phyloP scores from a whole-genome alignment of 2,329 filamentous ascomycete genomes.

The Rhinocladiella similis region DNA sequence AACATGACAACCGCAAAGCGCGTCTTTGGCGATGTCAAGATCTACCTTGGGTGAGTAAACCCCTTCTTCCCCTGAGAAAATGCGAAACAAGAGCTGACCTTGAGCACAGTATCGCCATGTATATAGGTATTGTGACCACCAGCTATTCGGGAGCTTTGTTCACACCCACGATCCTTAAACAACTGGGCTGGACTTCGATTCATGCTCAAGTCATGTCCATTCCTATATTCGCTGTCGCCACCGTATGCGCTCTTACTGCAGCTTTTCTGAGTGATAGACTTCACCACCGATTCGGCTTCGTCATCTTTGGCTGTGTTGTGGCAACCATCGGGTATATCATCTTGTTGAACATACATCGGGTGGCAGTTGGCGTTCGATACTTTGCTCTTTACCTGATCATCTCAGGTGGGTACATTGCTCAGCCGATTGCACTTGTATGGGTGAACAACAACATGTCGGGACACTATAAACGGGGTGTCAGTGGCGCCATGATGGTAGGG shows the following conservation, averaged over 20 bases:
- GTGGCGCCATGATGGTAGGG: conserved; percentile 33
- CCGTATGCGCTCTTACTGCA: conserved; percentile 31
- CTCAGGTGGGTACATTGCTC: conserved; percentile 35
- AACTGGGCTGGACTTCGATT: conserved; percentile 35
- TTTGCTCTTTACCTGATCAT: conserved; percentile 32
- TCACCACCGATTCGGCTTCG: conserved; percentile 36
- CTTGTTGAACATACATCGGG: conserved; percentile 33
- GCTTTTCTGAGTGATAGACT: conserved; percentile 35
- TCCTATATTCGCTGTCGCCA: conserved; percentile 37
- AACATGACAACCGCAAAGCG: conserved; percentile 32
- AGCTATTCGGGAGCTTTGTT: conserved; percentile 38
- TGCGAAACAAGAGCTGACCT: conserved; percentile 18
- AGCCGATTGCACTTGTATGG: conserved; percentile 33
- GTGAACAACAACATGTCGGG: conserved; percentile 34
- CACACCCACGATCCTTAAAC: conserved; percentile 37
- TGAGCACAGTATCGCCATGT: conserved; percentile 28
- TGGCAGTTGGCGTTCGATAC: conserved; percentile 32
- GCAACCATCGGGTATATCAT: conserved; percentile 31
- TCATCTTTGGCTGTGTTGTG: not conserved
- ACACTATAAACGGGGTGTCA: conserved; percentile 34
- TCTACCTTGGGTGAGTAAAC: conserved; percentile 31
- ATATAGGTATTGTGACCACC: conserved; percentile 37
- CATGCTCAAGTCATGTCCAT: conserved; percentile 39
- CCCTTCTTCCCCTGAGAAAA: conserved; percentile 21
- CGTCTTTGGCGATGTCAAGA: conserved; percentile 37